These are phyloP conservation scores for Xylaria sp. DNA, from an alignment of 2,329 filamentous ascomycete species.

Conservation along the genomic window DNA sequence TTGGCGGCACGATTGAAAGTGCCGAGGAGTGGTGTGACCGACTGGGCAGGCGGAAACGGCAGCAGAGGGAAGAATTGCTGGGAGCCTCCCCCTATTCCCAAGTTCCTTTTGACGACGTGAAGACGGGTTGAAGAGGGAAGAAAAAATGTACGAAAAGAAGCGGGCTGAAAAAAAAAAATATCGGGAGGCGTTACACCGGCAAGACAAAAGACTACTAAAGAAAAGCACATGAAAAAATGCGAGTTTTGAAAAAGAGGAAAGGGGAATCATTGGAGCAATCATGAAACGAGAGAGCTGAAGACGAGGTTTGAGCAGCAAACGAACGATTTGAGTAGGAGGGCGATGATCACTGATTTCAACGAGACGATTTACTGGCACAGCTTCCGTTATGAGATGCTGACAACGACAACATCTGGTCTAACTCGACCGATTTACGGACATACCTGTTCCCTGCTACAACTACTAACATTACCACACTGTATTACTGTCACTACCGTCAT, in stretches of 20 bases:
- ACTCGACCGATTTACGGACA: too few relatives aligned
- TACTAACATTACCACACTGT: too few relatives aligned
- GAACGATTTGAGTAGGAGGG: constrained; percentile 10
- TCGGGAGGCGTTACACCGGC: constrained; percentile 20
- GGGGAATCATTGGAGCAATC: not conserved
- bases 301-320: constrained; percentile 12
- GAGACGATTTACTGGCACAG: constrained; percentile 13
- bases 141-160: constrained; percentile 12
- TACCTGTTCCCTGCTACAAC: too few relatives aligned
- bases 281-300: constrained; percentile 12
- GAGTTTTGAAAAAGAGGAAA: constrained; percentile 10
- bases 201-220: constrained; percentile 24
- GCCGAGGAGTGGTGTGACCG: constrained; percentile 90
- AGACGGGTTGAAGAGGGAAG: constrained; percentile 29
- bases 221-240: constrained; percentile 25
- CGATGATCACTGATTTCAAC: constrained; percentile 10
- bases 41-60: constrained; percentile 58
- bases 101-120: constrained; percentile 27
- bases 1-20: constrained; percentile 86
- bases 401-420: constrained; percentile 21
- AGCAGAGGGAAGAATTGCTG: constrained; percentile 34
- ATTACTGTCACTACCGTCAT: constrained; percentile 21
- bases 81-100: constrained; percentile 20
- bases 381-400: constrained; percentile 11
- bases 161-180: constrained; percentile 11